Base-by-base conservation (phyloP, 257 asterid genomes). In the Capsicum chinense region DNA sequence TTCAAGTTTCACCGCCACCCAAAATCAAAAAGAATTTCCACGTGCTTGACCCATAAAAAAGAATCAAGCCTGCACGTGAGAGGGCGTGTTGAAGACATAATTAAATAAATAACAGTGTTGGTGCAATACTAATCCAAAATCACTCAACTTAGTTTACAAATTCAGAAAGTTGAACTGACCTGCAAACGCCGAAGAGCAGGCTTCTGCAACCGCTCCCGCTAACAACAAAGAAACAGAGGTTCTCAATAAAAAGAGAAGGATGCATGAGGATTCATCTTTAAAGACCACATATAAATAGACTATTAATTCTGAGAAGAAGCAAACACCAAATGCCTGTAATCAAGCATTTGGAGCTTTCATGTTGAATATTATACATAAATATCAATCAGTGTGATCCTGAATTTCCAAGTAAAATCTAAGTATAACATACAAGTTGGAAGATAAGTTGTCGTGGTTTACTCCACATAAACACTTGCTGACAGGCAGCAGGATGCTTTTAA, bases 191-290 rank as follows among this genome's bases (percentile, higher is more conserved):
- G 97, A 84, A 95, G 94, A 83, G 93, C 78, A 64, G 99, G 99
- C 86, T 97, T 97, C 85, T 95, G 99, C 98, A 97, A 93, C 73
- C 93, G 89, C 85, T 90, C 97, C 59, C 99, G 93, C 99, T 97
- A 93, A 83, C 83, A 85, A 57, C 89, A 79, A 57, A 80, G 62
- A 90, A 79, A 84, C 39, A 71, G 84, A 83, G 85, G 67, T 63
- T 79, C 78, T 85, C 69, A 79, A 47, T 78, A 64, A 86, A 54
- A 79, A 59, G 54, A 80, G 79, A 59, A 35, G 63, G 59, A 63
- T 62, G 26, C 70, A 56, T 82, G 62, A 67, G 66, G 63, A 67
- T 67, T 52, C 42, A 67, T 82, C 67, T 82, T 67, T 82, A 57
- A 82, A 33, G 33, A 67, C 60, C 74, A 66, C 82, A 78, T 54